Conservation (phyloP, 2,329 filamentous ascomycete genomes). For the Reticulascus tulasneorum region DNA sequence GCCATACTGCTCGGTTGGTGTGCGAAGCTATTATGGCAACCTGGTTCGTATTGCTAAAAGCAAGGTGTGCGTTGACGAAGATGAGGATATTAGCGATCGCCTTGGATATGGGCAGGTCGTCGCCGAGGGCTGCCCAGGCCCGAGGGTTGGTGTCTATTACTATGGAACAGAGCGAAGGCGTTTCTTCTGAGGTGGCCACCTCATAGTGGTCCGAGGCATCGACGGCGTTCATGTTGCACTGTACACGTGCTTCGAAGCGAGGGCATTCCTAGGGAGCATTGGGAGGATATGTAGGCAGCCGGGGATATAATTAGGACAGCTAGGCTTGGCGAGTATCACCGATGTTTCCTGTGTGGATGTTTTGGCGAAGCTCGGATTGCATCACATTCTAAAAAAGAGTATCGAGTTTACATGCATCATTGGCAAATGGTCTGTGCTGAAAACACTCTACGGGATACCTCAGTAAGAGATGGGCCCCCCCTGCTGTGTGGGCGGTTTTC, state of each 20-base stretch:
- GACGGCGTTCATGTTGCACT: constrained; percentile 48
- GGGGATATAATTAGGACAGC: no score
- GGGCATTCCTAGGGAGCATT: no score
- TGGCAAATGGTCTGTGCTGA: background rate
- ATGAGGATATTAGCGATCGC: constrained; percentile 86
- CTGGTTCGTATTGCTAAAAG: constrained; percentile 89
- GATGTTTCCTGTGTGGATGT: background rate
- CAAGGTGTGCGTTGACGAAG: constrained; percentile 94
- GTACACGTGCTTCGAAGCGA: no score
- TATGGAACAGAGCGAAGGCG: constrained; percentile 82
- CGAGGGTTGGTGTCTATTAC: constrained; percentile 95
- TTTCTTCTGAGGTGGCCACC: constrained; percentile 47
- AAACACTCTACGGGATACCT: no score
- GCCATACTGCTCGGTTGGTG: constrained; percentile 78
- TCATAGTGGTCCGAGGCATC: constrained; percentile 61
- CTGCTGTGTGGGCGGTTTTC: no score
- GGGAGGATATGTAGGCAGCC: no score
- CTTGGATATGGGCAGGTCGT: constrained; percentile 73
- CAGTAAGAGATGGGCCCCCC: no score
- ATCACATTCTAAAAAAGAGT: constrained; percentile 2
- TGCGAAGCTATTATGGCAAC: constrained; percentile 90
- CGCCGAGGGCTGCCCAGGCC: constrained; percentile 78
- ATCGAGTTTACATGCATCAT: constrained; percentile 1
- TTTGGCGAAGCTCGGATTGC: background rate
- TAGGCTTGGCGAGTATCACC: background rate